Percentiles rank a stretch among this genome's conserved stretches.
These are phyloP conservation scores for Litsea cubeba DNA, from an alignment of 164 flowering plant genomes.

Conservation along the genomic window DNA sequence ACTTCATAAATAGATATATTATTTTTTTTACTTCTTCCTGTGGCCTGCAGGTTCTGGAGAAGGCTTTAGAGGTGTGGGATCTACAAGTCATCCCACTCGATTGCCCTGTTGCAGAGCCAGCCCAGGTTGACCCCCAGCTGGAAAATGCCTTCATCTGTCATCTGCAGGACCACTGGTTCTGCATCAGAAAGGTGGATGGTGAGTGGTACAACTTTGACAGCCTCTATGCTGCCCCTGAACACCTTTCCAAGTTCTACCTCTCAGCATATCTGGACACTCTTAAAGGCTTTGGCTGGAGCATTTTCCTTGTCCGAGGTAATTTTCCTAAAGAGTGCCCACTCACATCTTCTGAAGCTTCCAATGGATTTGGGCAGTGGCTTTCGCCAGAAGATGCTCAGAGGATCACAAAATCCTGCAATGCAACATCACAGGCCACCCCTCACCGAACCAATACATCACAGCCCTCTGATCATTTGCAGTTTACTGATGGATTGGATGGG, in stretches of 20 bases:
- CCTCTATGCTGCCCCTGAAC: constrained; percentile 83
- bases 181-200: constrained; percentile 87
- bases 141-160: constrained; percentile 95
- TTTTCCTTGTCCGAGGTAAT: constrained; percentile 83
- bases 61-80: constrained; percentile 96
- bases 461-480: constrained; percentile 20
- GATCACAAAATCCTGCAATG: constrained; percentile 67
- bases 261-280: constrained; percentile 84
- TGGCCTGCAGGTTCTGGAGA: constrained; percentile 65
- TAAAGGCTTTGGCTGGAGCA: constrained; percentile 89
- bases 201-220: constrained; percentile 98
- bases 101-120: constrained; percentile 83
- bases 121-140: constrained; percentile 75
- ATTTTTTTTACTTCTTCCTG: background rate
- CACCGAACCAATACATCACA: constrained; percentile 9
- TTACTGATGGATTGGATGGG: constrained; percentile 1
- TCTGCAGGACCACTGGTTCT: constrained; percentile 93
- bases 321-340: constrained; percentile 83
- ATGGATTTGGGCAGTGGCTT: constrained; percentile 89
- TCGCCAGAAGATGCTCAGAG: constrained; percentile 85
- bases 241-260: constrained; percentile 96
- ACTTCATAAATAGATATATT: background rate
- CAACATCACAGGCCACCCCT: constrained; percentile 17
- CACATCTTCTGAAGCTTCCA: constrained; percentile 66
- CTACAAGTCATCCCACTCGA: constrained; percentile 79